A percentile compares a stretch with the other conserved stretches of the same genome.
These are phyloP conservation scores for Eucommia ulmoides DNA, from an alignment of 257 asterid genomes.

Conservation along the genomic window DNA sequence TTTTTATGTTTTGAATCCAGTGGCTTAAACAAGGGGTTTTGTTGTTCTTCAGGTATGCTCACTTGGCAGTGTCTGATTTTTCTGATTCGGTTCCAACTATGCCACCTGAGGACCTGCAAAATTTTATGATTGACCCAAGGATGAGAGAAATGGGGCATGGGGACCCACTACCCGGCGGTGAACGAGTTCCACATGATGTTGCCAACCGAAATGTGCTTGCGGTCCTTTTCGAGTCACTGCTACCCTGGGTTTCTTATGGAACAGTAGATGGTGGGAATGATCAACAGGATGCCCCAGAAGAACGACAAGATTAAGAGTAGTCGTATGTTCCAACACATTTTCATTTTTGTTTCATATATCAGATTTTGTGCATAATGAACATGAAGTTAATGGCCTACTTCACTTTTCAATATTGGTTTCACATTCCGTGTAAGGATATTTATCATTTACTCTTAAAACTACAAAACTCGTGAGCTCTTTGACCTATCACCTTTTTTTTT, in stretches of 20 bases:
- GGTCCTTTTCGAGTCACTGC: conserved; percentile 69
- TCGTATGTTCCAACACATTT: too few species aligned
- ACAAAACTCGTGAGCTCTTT: too few species aligned
- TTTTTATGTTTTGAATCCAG: not conserved
- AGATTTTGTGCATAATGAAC: too few species aligned
- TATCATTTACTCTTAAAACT: too few species aligned
- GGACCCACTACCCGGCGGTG: conserved; percentile 20
- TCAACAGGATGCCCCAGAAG: conserved; percentile 25
- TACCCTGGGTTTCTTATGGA: conserved; percentile 77
- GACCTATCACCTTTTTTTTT: too few species aligned
- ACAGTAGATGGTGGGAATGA: conserved; percentile 26
- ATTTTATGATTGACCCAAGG: conserved; percentile 58
- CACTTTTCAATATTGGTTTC: too few species aligned
- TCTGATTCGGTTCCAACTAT: conserved; percentile 71
- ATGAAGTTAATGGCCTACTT: too few species aligned
- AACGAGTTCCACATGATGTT: conserved; percentile 33
- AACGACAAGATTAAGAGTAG: too few species aligned
- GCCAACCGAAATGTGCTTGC: conserved; percentile 62
- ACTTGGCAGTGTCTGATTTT: conserved; percentile 68
- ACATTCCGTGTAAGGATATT: too few species aligned
- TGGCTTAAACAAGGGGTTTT: not conserved
- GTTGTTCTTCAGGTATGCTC: conserved; percentile 50
- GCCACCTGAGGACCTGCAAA: conserved; percentile 93
- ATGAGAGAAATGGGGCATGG: conserved; percentile 34
- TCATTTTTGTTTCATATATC: too few species aligned